Evolutionary conservation across 352 stramenopile genomes (phyloP).

Genomic region (Pythium utonaiense): DNA sequence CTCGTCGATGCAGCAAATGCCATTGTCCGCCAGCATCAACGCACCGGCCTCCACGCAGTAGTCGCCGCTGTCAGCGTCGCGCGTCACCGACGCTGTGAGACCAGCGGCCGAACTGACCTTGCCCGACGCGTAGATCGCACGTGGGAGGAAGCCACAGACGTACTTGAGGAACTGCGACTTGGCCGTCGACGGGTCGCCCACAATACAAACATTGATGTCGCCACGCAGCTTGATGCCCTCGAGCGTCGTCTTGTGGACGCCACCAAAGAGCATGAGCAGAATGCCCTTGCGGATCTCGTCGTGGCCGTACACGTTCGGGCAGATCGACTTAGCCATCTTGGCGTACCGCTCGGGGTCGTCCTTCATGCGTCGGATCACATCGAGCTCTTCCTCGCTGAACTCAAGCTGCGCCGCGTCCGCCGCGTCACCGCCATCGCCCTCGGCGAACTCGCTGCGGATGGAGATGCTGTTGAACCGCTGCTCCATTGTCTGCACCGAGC

Average conservation of each 20-base stretch:
- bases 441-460: constrained; percentile 71
- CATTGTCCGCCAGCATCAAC: constrained; percentile 98
- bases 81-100: constrained; percentile 96
- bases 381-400: constrained; percentile 91
- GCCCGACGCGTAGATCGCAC: constrained; percentile 98
- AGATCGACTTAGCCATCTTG: constrained; percentile 95
- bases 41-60: constrained; percentile 92
- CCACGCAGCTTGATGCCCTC: constrained; percentile 98
- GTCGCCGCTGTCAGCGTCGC: constrained; percentile 92
- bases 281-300: constrained; percentile 93
- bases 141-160: constrained; percentile 90
- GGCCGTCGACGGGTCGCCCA: constrained; percentile 96
- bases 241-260: constrained; percentile 96
- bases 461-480: constrained; percentile 86
- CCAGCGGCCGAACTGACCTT: constrained; percentile 98
- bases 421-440: constrained; percentile 33
- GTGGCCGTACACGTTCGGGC: constrained; percentile 97
- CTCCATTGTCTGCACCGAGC: constrained; percentile 91
- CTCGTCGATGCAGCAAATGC: constrained; percentile 99
- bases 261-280: constrained; percentile 97
- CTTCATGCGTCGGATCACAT: constrained; percentile 92
- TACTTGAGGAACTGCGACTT: constrained; percentile 99
- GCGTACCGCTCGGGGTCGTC: constrained; percentile 86
- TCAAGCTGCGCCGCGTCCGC: constrained; percentile 44
- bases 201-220: constrained; percentile 99